Conservation (phyloP, 169 alveolate species). For the Amoebophrya sp. region DNA sequence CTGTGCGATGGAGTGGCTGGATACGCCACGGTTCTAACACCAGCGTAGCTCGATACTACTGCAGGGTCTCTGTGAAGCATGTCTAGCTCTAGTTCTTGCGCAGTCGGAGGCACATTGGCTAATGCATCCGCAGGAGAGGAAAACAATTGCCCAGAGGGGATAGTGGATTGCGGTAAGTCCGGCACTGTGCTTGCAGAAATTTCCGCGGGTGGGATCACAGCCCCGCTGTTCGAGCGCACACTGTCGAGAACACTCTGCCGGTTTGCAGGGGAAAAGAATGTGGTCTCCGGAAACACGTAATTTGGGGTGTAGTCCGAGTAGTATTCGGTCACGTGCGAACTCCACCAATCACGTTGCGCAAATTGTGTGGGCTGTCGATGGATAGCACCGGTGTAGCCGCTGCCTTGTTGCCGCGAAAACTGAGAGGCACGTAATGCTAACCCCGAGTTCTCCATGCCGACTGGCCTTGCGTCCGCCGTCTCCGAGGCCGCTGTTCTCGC, state of each 20-base stretch:
- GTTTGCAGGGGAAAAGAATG: background rate
- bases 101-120: background rate
- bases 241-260: background rate
- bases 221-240: background rate
- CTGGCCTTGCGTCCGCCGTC: no score
- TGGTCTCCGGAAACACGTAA: background rate
- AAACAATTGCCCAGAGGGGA: background rate
- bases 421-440: no score
- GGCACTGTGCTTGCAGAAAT: background rate
- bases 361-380: background rate
- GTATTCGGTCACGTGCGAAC: background rate
- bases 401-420: background rate
- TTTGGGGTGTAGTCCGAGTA: background rate
- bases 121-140: background rate
- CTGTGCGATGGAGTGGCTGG: background rate
- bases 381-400: background rate
- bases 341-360: background rate
- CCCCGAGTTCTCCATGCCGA: no score
- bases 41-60: background rate
- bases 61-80: background rate
- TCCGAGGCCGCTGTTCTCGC: no score
- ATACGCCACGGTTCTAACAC: background rate
- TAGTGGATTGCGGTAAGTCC: background rate
- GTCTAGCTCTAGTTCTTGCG: no score
- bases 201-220: background rate